A percentile compares a stretch with the other conserved stretches of the same genome.
Conservation (phyloP, 1,284 basidiomycete species). For the Cutaneotrichosporon dermatis region DNA sequence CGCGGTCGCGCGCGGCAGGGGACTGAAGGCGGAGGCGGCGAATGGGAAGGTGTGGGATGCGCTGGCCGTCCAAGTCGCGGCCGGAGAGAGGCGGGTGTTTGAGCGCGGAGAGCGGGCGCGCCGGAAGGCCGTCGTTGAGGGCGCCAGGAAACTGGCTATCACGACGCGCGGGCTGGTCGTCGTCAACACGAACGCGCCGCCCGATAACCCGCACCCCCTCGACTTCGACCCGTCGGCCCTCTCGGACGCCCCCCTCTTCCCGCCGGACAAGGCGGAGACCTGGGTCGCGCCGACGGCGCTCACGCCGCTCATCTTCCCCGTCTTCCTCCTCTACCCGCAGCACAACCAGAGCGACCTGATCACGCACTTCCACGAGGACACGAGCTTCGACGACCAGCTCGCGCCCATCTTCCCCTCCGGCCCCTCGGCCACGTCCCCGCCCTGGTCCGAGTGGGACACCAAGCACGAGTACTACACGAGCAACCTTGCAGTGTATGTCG, state of each 20-base stretch:
- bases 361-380: slow-evolving; percentile 76
- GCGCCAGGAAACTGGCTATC: slow-evolving; percentile 32
- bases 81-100: slow-evolving; percentile 23
- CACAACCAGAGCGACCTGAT: slow-evolving; percentile 84
- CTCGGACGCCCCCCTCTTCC: slow-evolving; percentile 24
- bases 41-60: slow-evolving; percentile 20
- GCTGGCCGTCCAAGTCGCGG: slow-evolving; percentile 23
- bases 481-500: slow-evolving; percentile 75
- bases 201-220: slow-evolving; percentile 55
- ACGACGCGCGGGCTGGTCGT: slow-evolving; percentile 37
- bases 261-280: slow-evolving; percentile 49
- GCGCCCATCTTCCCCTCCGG: slow-evolving; percentile 68
- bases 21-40: slow-evolving; percentile 19
- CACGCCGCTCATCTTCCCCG: slow-evolving; percentile 70
- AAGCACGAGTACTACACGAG: slow-evolving; percentile 65
- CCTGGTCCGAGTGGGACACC: slow-evolving; percentile 70
- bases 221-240: slow-evolving; percentile 52
- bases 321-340: slow-evolving; percentile 90
- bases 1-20: slow-evolving; percentile 58
- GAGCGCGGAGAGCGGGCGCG: slow-evolving; percentile 39
- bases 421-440: slow-evolving; percentile 21
- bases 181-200: slow-evolving; percentile 49
- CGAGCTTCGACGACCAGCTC: slow-evolving; percentile 74
- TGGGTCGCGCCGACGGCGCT: slow-evolving; percentile 55
- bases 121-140: slow-evolving; percentile 29